phyloP scores from a whole-genome alignment of 106 monocot species.

The Dactylorhiza incarnata region DNA sequence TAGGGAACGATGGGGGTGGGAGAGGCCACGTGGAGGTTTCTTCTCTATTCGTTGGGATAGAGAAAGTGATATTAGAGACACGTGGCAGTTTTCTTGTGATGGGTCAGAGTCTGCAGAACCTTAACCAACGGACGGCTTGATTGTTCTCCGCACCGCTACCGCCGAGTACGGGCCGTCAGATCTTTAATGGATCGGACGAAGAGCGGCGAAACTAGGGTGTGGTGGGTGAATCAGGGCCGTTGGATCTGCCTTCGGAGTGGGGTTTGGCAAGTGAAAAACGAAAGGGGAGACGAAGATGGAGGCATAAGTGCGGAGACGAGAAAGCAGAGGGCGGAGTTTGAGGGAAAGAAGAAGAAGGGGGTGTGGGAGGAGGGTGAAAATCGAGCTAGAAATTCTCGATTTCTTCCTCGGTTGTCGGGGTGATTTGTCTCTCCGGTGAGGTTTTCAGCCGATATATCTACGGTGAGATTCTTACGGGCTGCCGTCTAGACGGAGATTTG shows the following conservation, averaged over 20 bases:
- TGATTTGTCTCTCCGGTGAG: neutral
- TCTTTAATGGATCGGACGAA: neutral
- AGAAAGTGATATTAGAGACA: conserved; percentile 8
- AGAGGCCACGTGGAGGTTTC: neutral
- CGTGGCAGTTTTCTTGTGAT: conserved; percentile 7
- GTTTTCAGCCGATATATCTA: neutral
- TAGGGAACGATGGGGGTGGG: neutral
- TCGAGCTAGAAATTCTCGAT: neutral
- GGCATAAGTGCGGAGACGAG: neutral
- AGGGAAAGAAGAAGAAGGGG: neutral
- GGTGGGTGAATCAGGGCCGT: conserved; percentile 11
- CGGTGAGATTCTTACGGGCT: neutral
- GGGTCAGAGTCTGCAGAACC: neutral
- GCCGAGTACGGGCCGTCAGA: neutral
- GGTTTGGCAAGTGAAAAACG: conserved; percentile 9
- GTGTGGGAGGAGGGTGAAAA: neutral
- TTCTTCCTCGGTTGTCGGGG: neutral
- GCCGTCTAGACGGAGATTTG: neutral
- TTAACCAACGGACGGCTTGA: conserved; percentile 4
- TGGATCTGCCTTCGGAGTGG: neutral
- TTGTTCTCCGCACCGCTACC: conserved; percentile 10
- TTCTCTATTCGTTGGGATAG: neutral
- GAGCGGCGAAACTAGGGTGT: neutral
- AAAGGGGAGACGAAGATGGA: conserved; percentile 3
- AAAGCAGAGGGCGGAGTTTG: conserved; percentile 10